Conservation (phyloP, 176 grass and related monocot species). For the Hordeum vulgare region DNA sequence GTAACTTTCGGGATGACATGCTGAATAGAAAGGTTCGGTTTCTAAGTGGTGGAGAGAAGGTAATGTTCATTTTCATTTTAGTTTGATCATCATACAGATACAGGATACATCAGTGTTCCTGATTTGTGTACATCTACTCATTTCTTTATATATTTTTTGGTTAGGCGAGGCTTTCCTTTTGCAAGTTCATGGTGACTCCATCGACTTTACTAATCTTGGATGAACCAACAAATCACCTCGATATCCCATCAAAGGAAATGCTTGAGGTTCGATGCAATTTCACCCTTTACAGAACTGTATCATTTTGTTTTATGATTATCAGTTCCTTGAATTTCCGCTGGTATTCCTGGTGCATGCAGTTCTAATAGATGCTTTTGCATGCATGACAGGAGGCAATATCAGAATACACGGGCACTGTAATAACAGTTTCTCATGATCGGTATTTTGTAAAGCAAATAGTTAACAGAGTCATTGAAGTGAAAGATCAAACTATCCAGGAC, state of each 20-base stretch:
- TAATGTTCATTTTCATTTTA: slow-evolving; percentile 16
- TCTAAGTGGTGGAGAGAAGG: slow-evolving; percentile 99
- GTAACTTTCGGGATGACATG: slow-evolving; percentile 96
- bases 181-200: slow-evolving; percentile 99
- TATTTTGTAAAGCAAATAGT: slow-evolving; percentile 97
- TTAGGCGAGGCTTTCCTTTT: slow-evolving; percentile 93
- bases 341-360: slow-evolving; percentile 17
- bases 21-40: slow-evolving; percentile 81
- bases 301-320: slow-evolving; percentile 1
- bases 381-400: slow-evolving; percentile 87
- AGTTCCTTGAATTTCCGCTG: background rate
- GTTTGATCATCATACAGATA: background rate
- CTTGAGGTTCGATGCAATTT: slow-evolving; percentile 59
- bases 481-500: slow-evolving; percentile 71
- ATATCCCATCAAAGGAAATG: slow-evolving; percentile 99
- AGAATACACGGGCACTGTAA: slow-evolving; percentile 79
- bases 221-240: slow-evolving; percentile 98
- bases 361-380: slow-evolving; percentile 9
- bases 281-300: background rate
- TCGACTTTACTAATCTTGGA: slow-evolving; percentile 95
- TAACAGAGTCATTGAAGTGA: slow-evolving; percentile 94
- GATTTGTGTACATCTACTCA: slow-evolving; percentile 7
- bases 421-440: slow-evolving; percentile 96
- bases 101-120: background rate
- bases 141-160: background rate